phyloP scores from a whole-genome alignment of 2,329 filamentous ascomycete species.

The Pestalotiopsis sp. region DNA sequence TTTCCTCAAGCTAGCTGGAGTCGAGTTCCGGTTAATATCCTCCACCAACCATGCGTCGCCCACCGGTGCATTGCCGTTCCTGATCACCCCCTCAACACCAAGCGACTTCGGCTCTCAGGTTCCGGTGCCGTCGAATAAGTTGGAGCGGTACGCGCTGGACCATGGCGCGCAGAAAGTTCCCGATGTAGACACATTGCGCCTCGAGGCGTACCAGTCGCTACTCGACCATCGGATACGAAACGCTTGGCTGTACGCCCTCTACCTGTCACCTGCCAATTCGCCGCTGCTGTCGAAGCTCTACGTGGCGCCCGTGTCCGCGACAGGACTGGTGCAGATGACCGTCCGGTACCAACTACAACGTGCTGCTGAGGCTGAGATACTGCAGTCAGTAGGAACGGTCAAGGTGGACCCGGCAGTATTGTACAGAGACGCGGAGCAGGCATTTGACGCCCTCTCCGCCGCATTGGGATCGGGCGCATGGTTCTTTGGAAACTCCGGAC shows the following conservation, averaged over 20 bases:
- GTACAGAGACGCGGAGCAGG: conserved; percentile 45
- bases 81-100: conserved; percentile 59
- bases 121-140: conserved; percentile 64
- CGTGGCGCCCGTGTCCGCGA: conserved; percentile 63
- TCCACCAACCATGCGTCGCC: conserved; percentile 95
- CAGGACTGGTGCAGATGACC: conserved; percentile 62
- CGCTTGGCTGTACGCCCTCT: conserved; percentile 87
- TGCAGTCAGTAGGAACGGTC: conserved; percentile 52
- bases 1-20: conserved; percentile 75
- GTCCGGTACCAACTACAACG: conserved; percentile 68
- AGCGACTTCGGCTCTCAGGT: conserved; percentile 32
- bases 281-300: conserved; percentile 73
- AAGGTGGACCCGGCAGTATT: conserved; percentile 42
- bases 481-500: conserved; percentile 54
- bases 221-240: conserved; percentile 77
- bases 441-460: conserved; percentile 48
- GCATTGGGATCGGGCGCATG: conserved; percentile 43
- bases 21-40: conserved; percentile 67
- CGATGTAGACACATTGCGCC: conserved; percentile 55
- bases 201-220: conserved; percentile 78
- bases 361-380: conserved; percentile 75
- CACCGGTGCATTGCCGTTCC: conserved; percentile 83
- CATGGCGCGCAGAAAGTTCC: conserved; percentile 43
- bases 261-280: conserved; percentile 72
- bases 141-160: conserved; percentile 69